Evolutionary conservation across 352 stramenopile species (phyloP), one percentile per base, ranked within the genome.

Genomic region (Achlya hypogyna): DNA sequence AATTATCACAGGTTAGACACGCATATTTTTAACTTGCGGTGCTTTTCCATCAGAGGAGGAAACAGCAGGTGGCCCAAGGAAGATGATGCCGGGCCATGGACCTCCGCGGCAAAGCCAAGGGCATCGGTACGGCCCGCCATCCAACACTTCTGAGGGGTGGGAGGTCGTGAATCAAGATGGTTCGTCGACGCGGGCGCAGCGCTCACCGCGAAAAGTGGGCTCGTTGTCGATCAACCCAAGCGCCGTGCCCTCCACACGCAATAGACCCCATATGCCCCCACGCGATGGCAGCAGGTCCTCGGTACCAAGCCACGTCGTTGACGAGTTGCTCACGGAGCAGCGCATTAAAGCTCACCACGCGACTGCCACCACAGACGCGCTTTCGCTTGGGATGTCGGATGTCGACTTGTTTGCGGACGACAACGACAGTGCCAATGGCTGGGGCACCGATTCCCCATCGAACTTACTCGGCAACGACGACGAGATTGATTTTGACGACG

Each of bases 91-190:
- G 38, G 38, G 38, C 38, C 38, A 56, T 35, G 49, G 25, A 56
- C 49, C 31, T 56, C 49, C 49, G 25, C 25, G 31, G 49, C 49
- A 56, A 20, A 16, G 38, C n/a, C 38, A 45, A n/a, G 38, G 54
- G 12, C 31, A 34, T 20, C 23, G n/a, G 22, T 67, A 59, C 43
- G 60, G 60, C 5, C 60, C 60, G n/a, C 60, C 60, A 23, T 67
- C 60, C 51, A 56, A 58, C 51, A 59, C 60, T n/a, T 67, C 60
- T 10, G 60, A 67, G 59, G 60, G 60, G 34, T 67, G 60, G 60
- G 60, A 67, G 28, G 60, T 67, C 29, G 45, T 67, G 9, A 45
- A 67, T 23, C 54, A 64, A 52, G 29, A 64, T n/a, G 54, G 47
- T 12, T 52, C 20, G 54, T 25, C 54, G 27, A 23, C 35, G n/a